A percentile compares a stretch with the other conserved stretches of the same genome.
phyloP scores from a whole-genome alignment of 2,329 filamentous ascomycete species.

The Fusarium acutatum region DNA sequence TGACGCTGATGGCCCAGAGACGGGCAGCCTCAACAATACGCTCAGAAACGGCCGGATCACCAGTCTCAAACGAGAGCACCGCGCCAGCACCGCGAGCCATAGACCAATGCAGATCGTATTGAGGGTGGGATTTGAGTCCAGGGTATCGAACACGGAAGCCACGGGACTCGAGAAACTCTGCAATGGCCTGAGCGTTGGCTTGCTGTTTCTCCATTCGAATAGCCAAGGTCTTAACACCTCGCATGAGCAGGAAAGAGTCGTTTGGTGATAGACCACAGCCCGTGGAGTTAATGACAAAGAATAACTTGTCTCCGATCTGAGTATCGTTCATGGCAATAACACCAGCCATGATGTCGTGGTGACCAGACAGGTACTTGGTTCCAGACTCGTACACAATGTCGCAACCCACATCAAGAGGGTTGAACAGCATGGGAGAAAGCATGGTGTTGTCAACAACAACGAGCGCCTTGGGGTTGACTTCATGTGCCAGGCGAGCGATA shows the following conservation, averaged over 20 bases:
- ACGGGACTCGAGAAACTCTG: constrained; percentile 87
- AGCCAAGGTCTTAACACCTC: constrained; percentile 94
- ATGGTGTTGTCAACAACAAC: constrained; percentile 99
- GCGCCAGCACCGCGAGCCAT: constrained; percentile 95
- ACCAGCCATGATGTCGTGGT: constrained; percentile 99
- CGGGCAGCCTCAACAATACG: constrained; percentile 93
- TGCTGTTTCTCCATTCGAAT: constrained; percentile 99
- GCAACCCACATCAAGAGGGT: constrained; percentile 91
- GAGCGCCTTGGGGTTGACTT: constrained; percentile 78
- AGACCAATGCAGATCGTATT: constrained; percentile 95
- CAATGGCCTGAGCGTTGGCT: constrained; percentile 87
- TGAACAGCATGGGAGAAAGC: constrained; percentile 93
- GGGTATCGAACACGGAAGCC: constrained; percentile 97
- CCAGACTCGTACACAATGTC: constrained; percentile 98
- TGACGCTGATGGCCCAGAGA: constrained; percentile 95
- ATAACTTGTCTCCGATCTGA: constrained; percentile 85
- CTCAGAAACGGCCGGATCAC: constrained; percentile 82
- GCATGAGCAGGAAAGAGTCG: constrained; percentile 94
- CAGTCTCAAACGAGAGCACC: constrained; percentile 95
- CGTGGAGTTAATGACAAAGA: constrained; percentile 96
- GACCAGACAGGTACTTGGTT: constrained; percentile 96
- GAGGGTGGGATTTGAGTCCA: constrained; percentile 91
- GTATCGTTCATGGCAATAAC: constrained; percentile 91
- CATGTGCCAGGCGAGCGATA: constrained; percentile 80
- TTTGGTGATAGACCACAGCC: constrained; percentile 95